Evolutionary conservation across 1,284 basidiomycete genomes (phyloP), one percentile per base, ranked within the genome.

Genomic region (Afroboletus lepidellus): DNA sequence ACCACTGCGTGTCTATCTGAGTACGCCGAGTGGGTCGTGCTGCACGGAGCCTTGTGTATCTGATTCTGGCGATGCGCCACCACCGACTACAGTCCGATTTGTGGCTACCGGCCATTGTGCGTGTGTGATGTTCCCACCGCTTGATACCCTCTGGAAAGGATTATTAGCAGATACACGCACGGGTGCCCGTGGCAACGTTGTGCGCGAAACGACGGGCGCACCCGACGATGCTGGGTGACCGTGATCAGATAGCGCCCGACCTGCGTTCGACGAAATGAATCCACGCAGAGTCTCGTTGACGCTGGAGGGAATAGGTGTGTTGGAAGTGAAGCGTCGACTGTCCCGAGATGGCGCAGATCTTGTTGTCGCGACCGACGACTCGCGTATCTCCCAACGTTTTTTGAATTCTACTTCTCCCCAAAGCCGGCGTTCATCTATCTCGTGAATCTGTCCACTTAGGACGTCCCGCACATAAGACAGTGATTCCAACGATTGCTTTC

Each of bases 401-500:
- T 59, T 65, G 37, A 69, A 70, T 30, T 82, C 76, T 60, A 80
- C 73, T 52, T 81, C 82, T 38, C 81, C 77, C 53, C 83, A 72
- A 38, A 90, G 70, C 42, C 83, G 75, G 24, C 81, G 82, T 41
- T 85, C 83, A 18, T 90, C 87, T 44, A 90, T 63, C 25, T 76
- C 72, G 25, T 67, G 65, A 3, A 76, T 70, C 41, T 75, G 73
- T 33, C 80, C 79, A 53, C 78, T 76, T 38, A 92, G 70, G n/a
- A 89, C 74, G 59, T 90, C 87, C 55, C 85, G 75, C 50, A 90
- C 82, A 69, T 90, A 87, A 8, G 84, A 75, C 41, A 92, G 71
- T 15, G 83, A 82, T 60, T 89, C 86, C 48, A 92, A 63, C 0
- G 90, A 86, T 63, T 89, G 84, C 39, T 75, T 75, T 64, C 79